These are phyloP conservation scores for Antitrichia curtipendula DNA, from an alignment of 225 moss, liverwort and hornwort genomes.

Conservation along the genomic window DNA sequence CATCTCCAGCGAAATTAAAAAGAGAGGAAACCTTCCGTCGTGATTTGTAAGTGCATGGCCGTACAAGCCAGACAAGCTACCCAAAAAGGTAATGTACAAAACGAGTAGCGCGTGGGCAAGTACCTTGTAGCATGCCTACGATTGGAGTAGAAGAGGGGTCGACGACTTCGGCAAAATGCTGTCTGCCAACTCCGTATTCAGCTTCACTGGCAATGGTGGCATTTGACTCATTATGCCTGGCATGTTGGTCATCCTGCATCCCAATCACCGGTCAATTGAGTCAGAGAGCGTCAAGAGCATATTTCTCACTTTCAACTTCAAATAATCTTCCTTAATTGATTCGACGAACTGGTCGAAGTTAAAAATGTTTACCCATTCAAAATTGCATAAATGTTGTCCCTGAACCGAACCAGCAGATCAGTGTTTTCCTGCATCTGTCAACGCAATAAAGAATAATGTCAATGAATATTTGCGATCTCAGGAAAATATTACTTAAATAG, in stretches of 20 bases:
- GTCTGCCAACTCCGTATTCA: slow-evolving; percentile 67
- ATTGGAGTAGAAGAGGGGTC: slow-evolving; percentile 15
- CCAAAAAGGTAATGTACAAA: slow-evolving; percentile 26
- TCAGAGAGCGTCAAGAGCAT: background rate
- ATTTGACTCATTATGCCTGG: slow-evolving; percentile 95
- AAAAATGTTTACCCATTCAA: slow-evolving; percentile 50
- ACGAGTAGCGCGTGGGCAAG: slow-evolving; percentile 1
- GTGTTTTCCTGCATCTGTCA: slow-evolving; percentile 77
- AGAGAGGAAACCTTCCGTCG: background rate
- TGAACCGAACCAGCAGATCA: slow-evolving; percentile 62
- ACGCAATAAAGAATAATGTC: slow-evolving; percentile 17
- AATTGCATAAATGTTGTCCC: slow-evolving; percentile 78
- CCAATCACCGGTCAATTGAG: background rate
- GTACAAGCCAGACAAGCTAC: slow-evolving; percentile 13
- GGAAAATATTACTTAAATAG: background rate
- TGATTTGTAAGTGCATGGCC: background rate
- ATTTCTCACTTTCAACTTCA: background rate
- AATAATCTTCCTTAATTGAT: background rate
- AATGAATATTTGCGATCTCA: background rate
- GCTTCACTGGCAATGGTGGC: slow-evolving; percentile 80
- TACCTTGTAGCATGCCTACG: background rate
- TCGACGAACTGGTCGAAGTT: background rate
- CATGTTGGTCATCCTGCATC: slow-evolving; percentile 77
- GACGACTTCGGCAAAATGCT: slow-evolving; percentile 62
- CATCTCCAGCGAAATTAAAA: background rate